phyloP scores from a whole-genome alignment of 2,329 filamentous ascomycete species.

The Beauveria scarabaeidicola region DNA sequence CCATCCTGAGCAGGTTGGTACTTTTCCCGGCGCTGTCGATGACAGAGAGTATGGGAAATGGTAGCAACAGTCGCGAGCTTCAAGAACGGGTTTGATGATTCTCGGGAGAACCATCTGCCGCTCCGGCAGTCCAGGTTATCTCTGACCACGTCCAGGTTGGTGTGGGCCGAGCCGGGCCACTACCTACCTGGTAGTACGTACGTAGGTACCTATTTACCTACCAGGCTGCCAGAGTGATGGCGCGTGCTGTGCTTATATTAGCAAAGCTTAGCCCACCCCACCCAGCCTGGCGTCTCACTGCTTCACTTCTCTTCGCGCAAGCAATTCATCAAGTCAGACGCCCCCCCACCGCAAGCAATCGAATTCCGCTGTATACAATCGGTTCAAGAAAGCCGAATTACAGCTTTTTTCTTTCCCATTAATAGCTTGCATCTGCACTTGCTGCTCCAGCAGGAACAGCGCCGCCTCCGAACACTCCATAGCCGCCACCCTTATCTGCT shows the following conservation, averaged over 20 bases:
- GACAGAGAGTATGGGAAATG: not conserved
- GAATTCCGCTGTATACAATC: not conserved
- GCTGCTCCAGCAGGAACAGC: not conserved
- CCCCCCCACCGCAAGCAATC: not conserved
- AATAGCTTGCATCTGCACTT: not conserved
- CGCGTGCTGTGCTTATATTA: conserved; percentile 10
- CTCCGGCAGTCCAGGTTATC: not conserved
- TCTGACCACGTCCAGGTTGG: too few relatives aligned
- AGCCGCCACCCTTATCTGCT: conserved; percentile 14
- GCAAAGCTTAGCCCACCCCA: conserved; percentile 3
- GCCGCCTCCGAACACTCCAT: not conserved
- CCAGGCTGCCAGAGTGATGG: conserved; percentile 10
- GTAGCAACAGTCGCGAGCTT: not conserved
- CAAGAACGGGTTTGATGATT: not conserved
- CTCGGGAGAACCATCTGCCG: conserved; percentile 12
- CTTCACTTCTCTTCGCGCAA: conserved; percentile 5
- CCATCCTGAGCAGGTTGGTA: not conserved
- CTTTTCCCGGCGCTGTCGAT: not conserved
- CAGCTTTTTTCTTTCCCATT: not conserved
- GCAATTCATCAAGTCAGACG: conserved; percentile 1
- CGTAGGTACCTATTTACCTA: too few relatives aligned
- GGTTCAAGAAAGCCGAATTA: not conserved
- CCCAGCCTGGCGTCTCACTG: not conserved
- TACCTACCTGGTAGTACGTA: not conserved
- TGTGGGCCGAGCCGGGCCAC: not conserved